A percentile compares a stretch with the other conserved stretches of the same genome.
Conservation (phyloP, 768 basidiomycete species). For the Calocera cornea region DNA sequence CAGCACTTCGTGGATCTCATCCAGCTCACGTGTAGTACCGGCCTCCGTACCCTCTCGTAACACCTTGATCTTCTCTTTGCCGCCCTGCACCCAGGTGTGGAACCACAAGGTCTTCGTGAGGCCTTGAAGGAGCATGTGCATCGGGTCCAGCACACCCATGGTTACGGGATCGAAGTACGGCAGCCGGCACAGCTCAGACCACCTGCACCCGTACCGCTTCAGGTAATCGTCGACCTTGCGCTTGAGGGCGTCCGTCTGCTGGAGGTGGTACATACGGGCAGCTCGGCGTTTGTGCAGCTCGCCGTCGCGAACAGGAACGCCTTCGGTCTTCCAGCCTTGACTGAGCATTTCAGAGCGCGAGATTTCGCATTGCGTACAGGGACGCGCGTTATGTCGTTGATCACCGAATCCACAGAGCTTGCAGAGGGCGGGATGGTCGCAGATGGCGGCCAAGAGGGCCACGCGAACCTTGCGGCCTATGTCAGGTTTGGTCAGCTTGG, state of each 20-base stretch:
- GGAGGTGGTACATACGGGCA: slow-evolving; percentile 8
- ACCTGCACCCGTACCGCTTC: slow-evolving; percentile 14
- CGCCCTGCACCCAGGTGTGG: slow-evolving; percentile 8
- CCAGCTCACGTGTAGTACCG: neutral
- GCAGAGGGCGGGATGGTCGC: slow-evolving; percentile 30
- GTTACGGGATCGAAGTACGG: slow-evolving; percentile 22
- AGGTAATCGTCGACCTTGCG: slow-evolving; percentile 10
- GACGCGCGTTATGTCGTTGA: slow-evolving; percentile 21
- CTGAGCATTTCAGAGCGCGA: slow-evolving; percentile 17
- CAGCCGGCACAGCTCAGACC: slow-evolving; percentile 19
- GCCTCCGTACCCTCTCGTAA: neutral
- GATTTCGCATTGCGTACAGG: slow-evolving; percentile 29
- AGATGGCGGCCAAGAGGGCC: slow-evolving; percentile 24
- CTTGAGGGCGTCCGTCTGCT: slow-evolving; percentile 1
- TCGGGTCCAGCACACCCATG: slow-evolving; percentile 24
- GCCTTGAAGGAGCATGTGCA: slow-evolving; percentile 24
- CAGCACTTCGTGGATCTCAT: slow-evolving; percentile 1
- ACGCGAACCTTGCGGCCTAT: slow-evolving; percentile 22
- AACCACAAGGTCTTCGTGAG: slow-evolving; percentile 12
- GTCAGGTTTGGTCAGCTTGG: neutral
- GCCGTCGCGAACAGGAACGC: slow-evolving; percentile 12
- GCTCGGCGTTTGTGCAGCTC: slow-evolving; percentile 11
- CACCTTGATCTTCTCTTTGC: neutral
- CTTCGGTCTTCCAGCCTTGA: neutral
- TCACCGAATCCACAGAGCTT: slow-evolving; percentile 26